Conservation (phyloP, 1,284 basidiomycete species). For the Entoloma clypeatum region DNA sequence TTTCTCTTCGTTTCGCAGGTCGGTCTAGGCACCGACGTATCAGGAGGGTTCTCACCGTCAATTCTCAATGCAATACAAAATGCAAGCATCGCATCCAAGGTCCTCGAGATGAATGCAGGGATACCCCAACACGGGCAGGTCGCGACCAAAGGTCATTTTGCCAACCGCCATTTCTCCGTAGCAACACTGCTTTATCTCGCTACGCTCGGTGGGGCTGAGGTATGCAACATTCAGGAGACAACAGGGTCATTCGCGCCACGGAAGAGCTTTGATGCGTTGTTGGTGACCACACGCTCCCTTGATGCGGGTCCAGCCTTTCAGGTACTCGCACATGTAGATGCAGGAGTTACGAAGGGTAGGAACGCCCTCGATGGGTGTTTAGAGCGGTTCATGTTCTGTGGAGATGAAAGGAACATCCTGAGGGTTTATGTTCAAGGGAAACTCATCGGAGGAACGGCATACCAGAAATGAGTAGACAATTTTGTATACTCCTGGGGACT, state of each 20-base stretch:
- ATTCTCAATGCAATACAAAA: slow-evolving; percentile 82
- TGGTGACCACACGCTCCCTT: slow-evolving; percentile 52
- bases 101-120: slow-evolving; percentile 46
- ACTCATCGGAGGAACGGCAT: too few relatives aligned
- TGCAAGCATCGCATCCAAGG: slow-evolving; percentile 82
- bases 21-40: slow-evolving; percentile 88
- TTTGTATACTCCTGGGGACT: too few relatives aligned
- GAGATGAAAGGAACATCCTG: too few relatives aligned
- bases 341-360: too few relatives aligned
- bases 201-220: slow-evolving; percentile 86
- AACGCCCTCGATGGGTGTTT: too few relatives aligned
- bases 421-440: too few relatives aligned
- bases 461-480: too few relatives aligned
- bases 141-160: slow-evolving; percentile 37
- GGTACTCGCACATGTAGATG: too few relatives aligned
- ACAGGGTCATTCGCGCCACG: slow-evolving; percentile 81
- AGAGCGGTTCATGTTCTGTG: too few relatives aligned
- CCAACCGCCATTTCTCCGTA: slow-evolving; percentile 64
- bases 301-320: slow-evolving; percentile 59
- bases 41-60: slow-evolving; percentile 84
- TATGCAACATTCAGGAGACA: slow-evolving; percentile 68
- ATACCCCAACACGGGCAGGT: slow-evolving; percentile 11
- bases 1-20: slow-evolving; percentile 45
- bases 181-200: slow-evolving; percentile 86
- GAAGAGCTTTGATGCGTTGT: slow-evolving; percentile 89